A percentile compares a stretch with the other conserved stretches of the same genome.
Conservation (phyloP, 768 basidiomycete species). For the Lyophyllum semitale region DNA sequence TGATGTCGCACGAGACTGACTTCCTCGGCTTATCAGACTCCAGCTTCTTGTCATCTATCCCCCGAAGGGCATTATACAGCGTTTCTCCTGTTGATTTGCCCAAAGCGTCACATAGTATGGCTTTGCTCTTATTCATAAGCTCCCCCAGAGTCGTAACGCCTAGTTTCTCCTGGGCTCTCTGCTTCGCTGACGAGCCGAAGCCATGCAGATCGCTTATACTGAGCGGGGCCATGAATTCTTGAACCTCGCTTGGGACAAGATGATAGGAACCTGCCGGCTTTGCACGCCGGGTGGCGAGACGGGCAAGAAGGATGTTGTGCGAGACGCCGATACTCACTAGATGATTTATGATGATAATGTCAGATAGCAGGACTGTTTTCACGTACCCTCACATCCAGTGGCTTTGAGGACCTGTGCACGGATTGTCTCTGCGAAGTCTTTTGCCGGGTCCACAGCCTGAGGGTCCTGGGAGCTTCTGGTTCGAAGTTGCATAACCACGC, state of each 20-base stretch:
- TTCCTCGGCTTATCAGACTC: constrained; percentile 87
- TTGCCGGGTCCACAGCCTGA: constrained; percentile 57
- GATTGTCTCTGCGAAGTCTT: constrained; percentile 79
- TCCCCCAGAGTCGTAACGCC: constrained; percentile 72
- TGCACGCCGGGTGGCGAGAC: constrained; percentile 86
- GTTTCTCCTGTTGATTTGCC: constrained; percentile 85
- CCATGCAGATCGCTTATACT: constrained; percentile 85
- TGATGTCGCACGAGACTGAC: constrained; percentile 93
- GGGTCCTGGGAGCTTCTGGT: constrained; percentile 26
- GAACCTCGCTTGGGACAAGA: constrained; percentile 55
- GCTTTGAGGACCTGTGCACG: constrained; percentile 71
- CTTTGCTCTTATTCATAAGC: constrained; percentile 63
- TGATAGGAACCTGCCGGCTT: constrained; percentile 91
- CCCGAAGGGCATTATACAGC: constrained; percentile 80
- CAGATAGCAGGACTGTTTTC: background rate
- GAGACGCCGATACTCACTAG: constrained; percentile 91
- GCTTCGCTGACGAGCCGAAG: constrained; percentile 73
- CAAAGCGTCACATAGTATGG: constrained; percentile 65
- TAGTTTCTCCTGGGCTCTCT: constrained; percentile 82
- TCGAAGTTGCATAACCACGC: constrained; percentile 46
- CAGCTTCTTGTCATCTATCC: constrained; percentile 78
- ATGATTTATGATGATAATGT: background rate
- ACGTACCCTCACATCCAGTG: constrained; percentile 83
- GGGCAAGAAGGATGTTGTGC: constrained; percentile 89
- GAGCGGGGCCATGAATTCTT: constrained; percentile 61